These are phyloP conservation scores for Macroventuria anomochaeta DNA, from an alignment of 2,329 filamentous ascomycete species.

Conservation along the genomic window DNA sequence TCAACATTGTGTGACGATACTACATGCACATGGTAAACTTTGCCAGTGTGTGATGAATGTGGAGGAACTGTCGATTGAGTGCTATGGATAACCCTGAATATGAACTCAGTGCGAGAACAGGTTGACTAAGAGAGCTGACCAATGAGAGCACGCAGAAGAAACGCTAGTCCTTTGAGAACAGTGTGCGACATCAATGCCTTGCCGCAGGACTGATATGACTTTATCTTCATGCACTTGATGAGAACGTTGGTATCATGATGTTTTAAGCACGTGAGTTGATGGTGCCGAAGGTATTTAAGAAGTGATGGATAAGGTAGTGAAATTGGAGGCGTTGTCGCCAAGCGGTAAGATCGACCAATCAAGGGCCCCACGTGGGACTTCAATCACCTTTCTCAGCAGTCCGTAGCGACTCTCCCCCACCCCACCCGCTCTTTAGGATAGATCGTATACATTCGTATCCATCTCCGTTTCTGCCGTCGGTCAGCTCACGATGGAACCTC, in stretches of 20 bases:
- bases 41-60: too few relatives aligned
- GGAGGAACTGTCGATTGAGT: too few relatives aligned
- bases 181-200: too few relatives aligned
- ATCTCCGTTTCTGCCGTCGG: neutral
- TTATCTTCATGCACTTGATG: too few relatives aligned
- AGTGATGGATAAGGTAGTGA: neutral
- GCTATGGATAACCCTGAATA: too few relatives aligned
- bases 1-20: too few relatives aligned
- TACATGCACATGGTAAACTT: too few relatives aligned
- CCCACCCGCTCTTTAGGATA: neutral
- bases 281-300: neutral
- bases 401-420: conserved; percentile 4
- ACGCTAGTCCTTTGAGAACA: too few relatives aligned
- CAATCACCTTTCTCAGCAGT: conserved; percentile 2
- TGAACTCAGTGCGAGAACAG: too few relatives aligned
- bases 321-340: conserved; percentile 11
- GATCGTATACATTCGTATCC: neutral
- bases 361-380: conserved; percentile 7
- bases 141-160: too few relatives aligned
- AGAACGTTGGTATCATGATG: neutral
- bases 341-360: conserved; percentile 6
- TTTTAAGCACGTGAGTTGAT: neutral
- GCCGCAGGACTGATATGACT: too few relatives aligned
- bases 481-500: conserved; percentile 4
- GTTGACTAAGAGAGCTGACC: too few relatives aligned